Conservation (phyloP, 495 filamentous ascomycete genomes). For the Geoglossum glabrum region DNA sequence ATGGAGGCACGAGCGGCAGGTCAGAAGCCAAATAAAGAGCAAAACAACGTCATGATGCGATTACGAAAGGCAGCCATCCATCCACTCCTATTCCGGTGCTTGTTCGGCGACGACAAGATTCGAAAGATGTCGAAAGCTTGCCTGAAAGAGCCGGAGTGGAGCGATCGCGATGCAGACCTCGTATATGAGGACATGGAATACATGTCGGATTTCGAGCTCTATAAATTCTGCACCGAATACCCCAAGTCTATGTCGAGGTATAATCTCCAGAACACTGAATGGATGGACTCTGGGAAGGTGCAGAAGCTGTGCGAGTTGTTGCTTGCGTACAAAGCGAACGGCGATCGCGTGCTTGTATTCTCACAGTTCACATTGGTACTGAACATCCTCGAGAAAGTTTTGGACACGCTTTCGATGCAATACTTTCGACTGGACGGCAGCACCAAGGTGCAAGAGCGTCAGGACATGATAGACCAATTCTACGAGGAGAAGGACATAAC, state of each 20-base stretch:
- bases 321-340: slow-evolving; percentile 49
- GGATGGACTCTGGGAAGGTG: slow-evolving; percentile 90
- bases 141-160: slow-evolving; percentile 41
- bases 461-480: slow-evolving; percentile 74
- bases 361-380: slow-evolving; percentile 83
- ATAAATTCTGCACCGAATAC: slow-evolving; percentile 54
- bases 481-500: slow-evolving; percentile 54
- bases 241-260: slow-evolving; percentile 46
- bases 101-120: slow-evolving; percentile 54
- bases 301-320: slow-evolving; percentile 55
- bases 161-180: slow-evolving; percentile 37
- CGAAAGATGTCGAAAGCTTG: slow-evolving; percentile 59
- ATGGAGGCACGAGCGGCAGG: slow-evolving; percentile 36
- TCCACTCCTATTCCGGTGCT: slow-evolving; percentile 62
- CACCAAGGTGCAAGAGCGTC: slow-evolving; percentile 67
- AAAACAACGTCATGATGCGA: slow-evolving; percentile 66
- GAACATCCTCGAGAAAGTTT: slow-evolving; percentile 66
- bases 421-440: slow-evolving; percentile 70
- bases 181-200: slow-evolving; percentile 52
- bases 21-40: slow-evolving; percentile 32
- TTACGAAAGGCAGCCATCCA: slow-evolving; percentile 87
- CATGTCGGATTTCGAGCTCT: slow-evolving; percentile 66
- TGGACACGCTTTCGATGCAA: slow-evolving; percentile 48
- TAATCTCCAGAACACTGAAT: slow-evolving; percentile 50
- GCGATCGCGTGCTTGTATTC: slow-evolving; percentile 76